Percentiles rank a stretch among this genome's conserved stretches.
These are phyloP conservation scores for Ricinus communis DNA, from an alignment of 345 rosid species.

Conservation along the genomic window DNA sequence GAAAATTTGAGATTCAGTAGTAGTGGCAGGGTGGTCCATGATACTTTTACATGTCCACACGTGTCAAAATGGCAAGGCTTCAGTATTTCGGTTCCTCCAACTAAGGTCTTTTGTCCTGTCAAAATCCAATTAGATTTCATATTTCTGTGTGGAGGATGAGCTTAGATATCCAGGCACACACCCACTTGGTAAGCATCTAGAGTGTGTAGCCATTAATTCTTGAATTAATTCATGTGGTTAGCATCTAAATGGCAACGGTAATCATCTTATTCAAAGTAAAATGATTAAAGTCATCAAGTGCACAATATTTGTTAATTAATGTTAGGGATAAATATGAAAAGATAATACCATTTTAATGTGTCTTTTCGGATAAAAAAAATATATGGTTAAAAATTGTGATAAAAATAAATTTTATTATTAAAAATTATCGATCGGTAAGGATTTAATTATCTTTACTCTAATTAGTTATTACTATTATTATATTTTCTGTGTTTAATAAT, in stretches of 20 bases:
- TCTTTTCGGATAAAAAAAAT: too few relatives aligned
- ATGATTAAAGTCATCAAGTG: conserved; percentile 16
- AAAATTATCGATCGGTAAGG: too few relatives aligned
- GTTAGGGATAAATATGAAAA: too few relatives aligned
- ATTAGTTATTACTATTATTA: too few relatives aligned
- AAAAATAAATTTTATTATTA: too few relatives aligned
- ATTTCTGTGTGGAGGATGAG: conserved; percentile 14
- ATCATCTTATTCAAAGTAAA: conserved; percentile 17
- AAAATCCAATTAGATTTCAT: conserved; percentile 17
- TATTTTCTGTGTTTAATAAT: too few relatives aligned
- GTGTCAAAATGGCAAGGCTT: conserved; percentile 4
- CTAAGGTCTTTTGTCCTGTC: too few relatives aligned
- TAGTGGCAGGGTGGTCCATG: background rate
- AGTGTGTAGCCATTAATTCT: background rate
- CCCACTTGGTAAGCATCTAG: conserved; percentile 23
- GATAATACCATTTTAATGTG: too few relatives aligned
- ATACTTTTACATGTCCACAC: background rate
- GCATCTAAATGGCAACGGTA: conserved; percentile 12
- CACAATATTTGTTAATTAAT: too few relatives aligned
- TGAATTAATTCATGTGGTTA: background rate
- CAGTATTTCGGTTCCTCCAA: conserved; percentile 9
- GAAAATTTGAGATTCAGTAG: too few relatives aligned
- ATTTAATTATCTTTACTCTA: too few relatives aligned
- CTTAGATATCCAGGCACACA: background rate
- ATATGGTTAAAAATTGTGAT: too few relatives aligned